These are phyloP conservation scores for Saccharata proteae DNA, from an alignment of 2,329 filamentous ascomycete species.

Conservation along the genomic window DNA sequence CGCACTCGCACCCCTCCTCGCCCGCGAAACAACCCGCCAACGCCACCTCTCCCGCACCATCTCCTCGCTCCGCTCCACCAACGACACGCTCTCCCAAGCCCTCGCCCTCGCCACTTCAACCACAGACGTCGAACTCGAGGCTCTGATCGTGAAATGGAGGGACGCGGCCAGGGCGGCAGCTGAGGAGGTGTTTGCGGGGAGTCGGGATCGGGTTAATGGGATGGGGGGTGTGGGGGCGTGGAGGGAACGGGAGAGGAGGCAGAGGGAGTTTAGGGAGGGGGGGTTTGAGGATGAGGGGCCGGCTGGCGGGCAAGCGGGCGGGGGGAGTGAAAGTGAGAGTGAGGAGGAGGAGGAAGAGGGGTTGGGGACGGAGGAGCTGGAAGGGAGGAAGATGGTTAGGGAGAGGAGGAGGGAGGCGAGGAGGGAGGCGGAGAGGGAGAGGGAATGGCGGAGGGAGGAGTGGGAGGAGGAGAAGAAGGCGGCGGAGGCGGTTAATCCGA, in stretches of 20 bases:
- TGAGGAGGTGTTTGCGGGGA: constrained; percentile 52
- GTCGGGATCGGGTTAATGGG: constrained; percentile 47
- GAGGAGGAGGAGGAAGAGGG: constrained; percentile 25
- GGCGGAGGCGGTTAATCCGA: constrained; percentile 22
- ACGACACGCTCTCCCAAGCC: constrained; percentile 31
- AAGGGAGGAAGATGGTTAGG: constrained; percentile 20
- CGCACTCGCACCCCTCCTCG: constrained; percentile 17
- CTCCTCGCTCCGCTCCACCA: constrained; percentile 19
- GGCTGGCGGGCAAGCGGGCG: too few species aligned
- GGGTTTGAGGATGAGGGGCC: constrained; percentile 12
- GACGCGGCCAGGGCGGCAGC: constrained; percentile 48
- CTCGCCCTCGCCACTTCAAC: constrained; percentile 25
- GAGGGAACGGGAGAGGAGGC: constrained; percentile 26
- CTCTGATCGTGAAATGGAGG: constrained; percentile 49
- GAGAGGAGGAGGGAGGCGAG: constrained; percentile 34
- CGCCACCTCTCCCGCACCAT: constrained; percentile 8
- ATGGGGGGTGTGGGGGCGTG: constrained; percentile 52
- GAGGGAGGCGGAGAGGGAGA: constrained; percentile 25
- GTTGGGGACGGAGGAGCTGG: constrained; percentile 19
- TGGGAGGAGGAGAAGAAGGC: constrained; percentile 26
- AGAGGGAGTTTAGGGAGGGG: constrained; percentile 23
- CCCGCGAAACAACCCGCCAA: constrained; percentile 20
- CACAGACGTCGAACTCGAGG: constrained; percentile 43
- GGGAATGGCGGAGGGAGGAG: constrained; percentile 21
- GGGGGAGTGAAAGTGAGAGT: constrained; percentile 15